A percentile compares a stretch with the other conserved stretches of the same genome.
Evolutionary conservation across 441 rosid genomes (phyloP).

Genomic region (Erysimum pusillum): DNA sequence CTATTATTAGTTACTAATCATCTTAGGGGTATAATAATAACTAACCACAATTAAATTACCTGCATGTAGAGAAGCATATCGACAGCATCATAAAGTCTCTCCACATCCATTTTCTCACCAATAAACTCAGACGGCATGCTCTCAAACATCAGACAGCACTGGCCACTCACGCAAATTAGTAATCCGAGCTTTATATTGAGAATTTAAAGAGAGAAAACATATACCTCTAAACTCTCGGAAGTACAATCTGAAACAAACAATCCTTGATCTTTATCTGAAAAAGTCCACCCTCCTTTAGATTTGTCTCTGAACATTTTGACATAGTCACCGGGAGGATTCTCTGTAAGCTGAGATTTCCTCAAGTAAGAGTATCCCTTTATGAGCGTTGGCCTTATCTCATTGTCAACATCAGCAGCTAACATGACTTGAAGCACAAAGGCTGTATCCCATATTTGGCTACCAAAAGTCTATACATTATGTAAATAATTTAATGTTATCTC

Average conservation of each 20-base stretch:
- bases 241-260: conserved; percentile 39
- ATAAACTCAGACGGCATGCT: not conserved
- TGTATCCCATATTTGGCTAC: conserved; percentile 56
- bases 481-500: too few species aligned
- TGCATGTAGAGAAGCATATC: conserved; percentile 25
- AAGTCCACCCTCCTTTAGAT: conserved; percentile 45
- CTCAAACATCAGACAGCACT: conserved; percentile 23
- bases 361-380: conserved; percentile 50
- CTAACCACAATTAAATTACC: not conserved
- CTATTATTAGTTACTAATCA: too few species aligned
- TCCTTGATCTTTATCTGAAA: conserved; percentile 48
- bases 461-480: conserved; percentile 43
- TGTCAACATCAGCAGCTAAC: conserved; percentile 32
- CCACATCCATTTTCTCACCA: conserved; percentile 14
- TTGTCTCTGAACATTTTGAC: conserved; percentile 26
- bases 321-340: conserved; percentile 36
- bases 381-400: conserved; percentile 45
- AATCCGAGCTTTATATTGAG: too few species aligned
- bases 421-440: conserved; percentile 48
- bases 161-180: too few species aligned
- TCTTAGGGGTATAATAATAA: too few species aligned
- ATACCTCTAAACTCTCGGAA: conserved; percentile 39
- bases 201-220: too few species aligned
- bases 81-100: conserved; percentile 34
- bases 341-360: conserved; percentile 45